Evolutionary conservation across 805 yeast species (phyloP).

Genomic region (Kluyveromyces dobzhanskii): DNA sequence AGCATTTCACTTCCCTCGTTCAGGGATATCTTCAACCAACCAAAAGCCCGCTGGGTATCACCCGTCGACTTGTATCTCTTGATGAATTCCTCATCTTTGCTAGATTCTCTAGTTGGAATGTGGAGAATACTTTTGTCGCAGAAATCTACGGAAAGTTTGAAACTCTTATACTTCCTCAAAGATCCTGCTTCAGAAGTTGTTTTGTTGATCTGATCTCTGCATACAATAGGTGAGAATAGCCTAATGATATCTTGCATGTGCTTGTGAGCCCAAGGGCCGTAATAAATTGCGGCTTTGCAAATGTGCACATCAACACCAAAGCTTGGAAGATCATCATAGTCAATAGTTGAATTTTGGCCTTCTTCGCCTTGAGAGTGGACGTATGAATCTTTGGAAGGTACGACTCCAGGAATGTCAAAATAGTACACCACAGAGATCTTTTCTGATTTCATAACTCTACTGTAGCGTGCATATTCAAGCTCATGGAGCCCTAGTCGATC

Average conservation of each 20-base stretch:
- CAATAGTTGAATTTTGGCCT: slow-evolving; percentile 49
- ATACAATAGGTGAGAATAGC: slow-evolving; percentile 58
- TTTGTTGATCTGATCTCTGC: slow-evolving; percentile 45
- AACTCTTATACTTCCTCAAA: slow-evolving; percentile 46
- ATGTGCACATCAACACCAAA: slow-evolving; percentile 54
- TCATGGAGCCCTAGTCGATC: slow-evolving; percentile 27
- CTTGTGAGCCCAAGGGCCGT: slow-evolving; percentile 95
- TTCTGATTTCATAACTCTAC: slow-evolving; percentile 58
- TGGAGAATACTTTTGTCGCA: slow-evolving; percentile 61
- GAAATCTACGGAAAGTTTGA: slow-evolving; percentile 46
- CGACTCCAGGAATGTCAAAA: slow-evolving; percentile 65
- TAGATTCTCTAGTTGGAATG: slow-evolving; percentile 75
- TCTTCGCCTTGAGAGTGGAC: slow-evolving; percentile 24
- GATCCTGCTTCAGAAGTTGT: slow-evolving; percentile 40
- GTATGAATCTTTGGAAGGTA: slow-evolving; percentile 31
- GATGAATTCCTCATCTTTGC: slow-evolving; percentile 55
- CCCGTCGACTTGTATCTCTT: slow-evolving; percentile 25
- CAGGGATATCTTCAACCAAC: slow-evolving; percentile 79
- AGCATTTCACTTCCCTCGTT: slow-evolving; percentile 43
- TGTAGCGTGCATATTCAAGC: slow-evolving; percentile 76
- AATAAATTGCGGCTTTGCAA: slow-evolving; percentile 57
- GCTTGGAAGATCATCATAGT: slow-evolving; percentile 43
- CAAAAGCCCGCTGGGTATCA: slow-evolving; percentile 59
- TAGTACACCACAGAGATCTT: slow-evolving; percentile 47
- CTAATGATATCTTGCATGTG: slow-evolving; percentile 61